Conservation (phyloP, 2,329 filamentous ascomycete species). For the Zalaria obscura region DNA sequence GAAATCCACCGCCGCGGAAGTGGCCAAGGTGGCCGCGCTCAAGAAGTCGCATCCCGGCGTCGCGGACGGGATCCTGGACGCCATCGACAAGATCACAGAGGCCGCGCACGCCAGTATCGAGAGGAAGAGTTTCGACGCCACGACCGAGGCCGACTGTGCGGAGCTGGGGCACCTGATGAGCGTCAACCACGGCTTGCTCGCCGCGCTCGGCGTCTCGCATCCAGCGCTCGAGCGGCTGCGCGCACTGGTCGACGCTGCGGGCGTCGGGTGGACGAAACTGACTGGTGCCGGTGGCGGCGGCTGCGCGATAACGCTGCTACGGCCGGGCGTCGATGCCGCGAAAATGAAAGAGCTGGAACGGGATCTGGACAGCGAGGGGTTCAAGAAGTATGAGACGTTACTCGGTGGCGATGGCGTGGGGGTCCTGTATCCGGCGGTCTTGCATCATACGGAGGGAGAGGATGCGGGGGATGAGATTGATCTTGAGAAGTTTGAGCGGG, state of each 20-base stretch:
- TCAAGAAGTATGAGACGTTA: slow-evolving; percentile 74
- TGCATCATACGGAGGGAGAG: slow-evolving; percentile 71
- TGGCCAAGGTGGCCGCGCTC: slow-evolving; percentile 69
- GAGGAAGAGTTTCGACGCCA: slow-evolving; percentile 51
- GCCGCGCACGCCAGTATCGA: slow-evolving; percentile 41
- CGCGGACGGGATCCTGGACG: slow-evolving; percentile 66
- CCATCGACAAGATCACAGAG: slow-evolving; percentile 62
- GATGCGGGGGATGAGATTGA: slow-evolving; percentile 87
- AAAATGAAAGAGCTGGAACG: slow-evolving; percentile 49
- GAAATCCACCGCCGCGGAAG: slow-evolving; percentile 74
- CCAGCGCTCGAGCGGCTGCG: slow-evolving; percentile 83
- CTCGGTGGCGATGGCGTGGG: slow-evolving; percentile 89
- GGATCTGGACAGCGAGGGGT: slow-evolving; percentile 47
- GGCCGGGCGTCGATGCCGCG: slow-evolving; percentile 41
- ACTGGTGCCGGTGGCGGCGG: slow-evolving; percentile 92
- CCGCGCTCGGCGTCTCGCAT: slow-evolving; percentile 87
- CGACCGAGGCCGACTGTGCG: slow-evolving; percentile 48
- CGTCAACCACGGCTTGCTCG: slow-evolving; percentile 84
- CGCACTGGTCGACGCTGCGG: slow-evolving; percentile 77
- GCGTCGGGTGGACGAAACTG: slow-evolving; percentile 92
- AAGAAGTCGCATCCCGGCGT: slow-evolving; percentile 60
- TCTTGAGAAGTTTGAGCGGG: slow-evolving; percentile 73
- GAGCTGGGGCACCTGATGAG: slow-evolving; percentile 77
- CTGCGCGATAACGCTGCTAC: slow-evolving; percentile 83
- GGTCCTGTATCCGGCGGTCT: slow-evolving; percentile 81